These are phyloP conservation scores for Rosa persica DNA, from an alignment of 306 rosid species.

Conservation along the genomic window DNA sequence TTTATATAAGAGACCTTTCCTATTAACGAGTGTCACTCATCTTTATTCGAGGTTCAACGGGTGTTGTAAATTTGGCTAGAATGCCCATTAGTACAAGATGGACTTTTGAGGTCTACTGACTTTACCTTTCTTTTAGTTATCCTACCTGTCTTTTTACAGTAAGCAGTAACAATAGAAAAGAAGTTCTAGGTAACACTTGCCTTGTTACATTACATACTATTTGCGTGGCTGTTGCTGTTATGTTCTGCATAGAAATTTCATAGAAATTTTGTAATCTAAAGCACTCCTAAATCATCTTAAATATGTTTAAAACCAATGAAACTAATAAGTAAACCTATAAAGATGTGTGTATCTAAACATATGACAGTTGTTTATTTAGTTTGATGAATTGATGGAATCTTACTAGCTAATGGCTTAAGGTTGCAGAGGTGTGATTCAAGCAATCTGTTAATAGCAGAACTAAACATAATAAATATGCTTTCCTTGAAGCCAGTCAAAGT, in stretches of 20 bases:
- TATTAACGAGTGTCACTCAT: neutral
- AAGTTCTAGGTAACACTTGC: neutral
- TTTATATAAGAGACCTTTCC: neutral
- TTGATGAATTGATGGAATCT: neutral
- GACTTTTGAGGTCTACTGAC: conserved; percentile 67
- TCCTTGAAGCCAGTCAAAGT: conserved; percentile 13
- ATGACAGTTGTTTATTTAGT: neutral
- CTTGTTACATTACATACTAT: neutral
- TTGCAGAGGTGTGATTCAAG: neutral
- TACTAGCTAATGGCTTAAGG: conserved; percentile 1
- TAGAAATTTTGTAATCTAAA: neutral
- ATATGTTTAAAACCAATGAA: neutral
- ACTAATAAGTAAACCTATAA: neutral
- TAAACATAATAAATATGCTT: neutral
- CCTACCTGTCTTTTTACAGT: neutral
- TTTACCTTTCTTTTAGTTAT: conserved; percentile 10
- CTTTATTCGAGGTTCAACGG: conserved; percentile 54
- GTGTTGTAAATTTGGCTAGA: conserved; percentile 96
- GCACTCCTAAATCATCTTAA: neutral
- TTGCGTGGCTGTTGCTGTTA: neutral
- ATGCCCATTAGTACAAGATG: conserved; percentile 93
- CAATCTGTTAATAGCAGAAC: neutral
- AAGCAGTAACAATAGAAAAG: neutral
- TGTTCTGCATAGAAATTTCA: neutral
- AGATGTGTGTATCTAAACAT: neutral